Percentiles rank a stretch among this genome's conserved stretches.
Conservation (phyloP, 179 eudicot species). For the Silene coronaria region DNA sequence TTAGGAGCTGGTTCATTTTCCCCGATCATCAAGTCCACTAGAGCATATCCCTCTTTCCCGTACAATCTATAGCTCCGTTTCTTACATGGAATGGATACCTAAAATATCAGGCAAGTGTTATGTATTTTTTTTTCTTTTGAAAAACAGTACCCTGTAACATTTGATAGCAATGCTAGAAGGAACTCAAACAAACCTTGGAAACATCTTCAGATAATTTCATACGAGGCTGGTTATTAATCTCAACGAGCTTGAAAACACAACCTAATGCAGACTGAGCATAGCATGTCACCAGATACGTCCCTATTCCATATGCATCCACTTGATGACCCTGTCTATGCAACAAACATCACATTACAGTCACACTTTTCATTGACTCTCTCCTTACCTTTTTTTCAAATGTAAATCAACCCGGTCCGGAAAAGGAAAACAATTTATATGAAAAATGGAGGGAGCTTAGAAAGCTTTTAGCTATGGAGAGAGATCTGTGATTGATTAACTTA, state of each 20-base stretch:
- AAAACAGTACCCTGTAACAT: not conserved
- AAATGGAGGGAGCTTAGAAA: too few species aligned
- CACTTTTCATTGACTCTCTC: too few species aligned
- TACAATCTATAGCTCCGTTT: constrained; percentile 81
- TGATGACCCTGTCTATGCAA: constrained; percentile 75
- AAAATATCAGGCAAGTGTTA: constrained; percentile 18
- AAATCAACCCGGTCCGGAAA: too few species aligned
- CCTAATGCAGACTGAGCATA: constrained; percentile 97
- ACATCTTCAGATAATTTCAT: constrained; percentile 95
- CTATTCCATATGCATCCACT: constrained; percentile 92
- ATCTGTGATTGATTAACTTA: not conserved
- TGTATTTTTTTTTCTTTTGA: too few species aligned
- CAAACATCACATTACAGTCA: too few species aligned
- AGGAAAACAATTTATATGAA: too few species aligned
- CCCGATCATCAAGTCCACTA: constrained; percentile 84
- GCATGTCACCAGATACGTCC: constrained; percentile 92
- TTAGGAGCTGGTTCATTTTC: constrained; percentile 91
- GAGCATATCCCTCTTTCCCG: constrained; percentile 85
- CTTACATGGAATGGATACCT: constrained; percentile 97
- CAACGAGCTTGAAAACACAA: constrained; percentile 97
- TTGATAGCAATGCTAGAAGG: constrained; percentile 4
- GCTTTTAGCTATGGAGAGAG: not conserved
- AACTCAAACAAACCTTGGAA: constrained; percentile 62
- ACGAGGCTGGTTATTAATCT: constrained; percentile 90
- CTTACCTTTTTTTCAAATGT: too few species aligned